Evolutionary conservation across 1,284 basidiomycete species (phyloP), one percentile per base, ranked within the genome.

Genomic region (Fistulinella cinereoalba): DNA sequence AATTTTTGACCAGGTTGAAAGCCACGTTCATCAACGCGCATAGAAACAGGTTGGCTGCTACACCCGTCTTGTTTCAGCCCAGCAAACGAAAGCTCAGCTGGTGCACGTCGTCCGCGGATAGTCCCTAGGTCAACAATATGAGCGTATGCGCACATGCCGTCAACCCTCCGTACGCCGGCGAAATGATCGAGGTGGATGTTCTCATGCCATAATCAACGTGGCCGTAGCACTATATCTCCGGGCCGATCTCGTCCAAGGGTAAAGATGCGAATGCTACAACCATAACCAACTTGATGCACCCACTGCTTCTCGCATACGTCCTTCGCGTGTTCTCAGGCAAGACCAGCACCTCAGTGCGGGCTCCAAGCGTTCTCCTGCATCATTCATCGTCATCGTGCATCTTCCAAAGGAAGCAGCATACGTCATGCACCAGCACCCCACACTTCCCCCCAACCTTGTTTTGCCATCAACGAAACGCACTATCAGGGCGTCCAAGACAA

Each of bases 381-480:
- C 47, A 48, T 49, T 41, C 49, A 43, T 51, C 39, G 48, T 16
- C 29, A 23, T n/a, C n/a, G 10, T 23, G 15, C 43, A 6, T 27
- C 31, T 15, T 41, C 31, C 23, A n/a, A 16, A 40, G 22, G 31
- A 13, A 36, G 25, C 34, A 41, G 52, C 54, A 47, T 22, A 50
- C 57, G 55, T 53, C 58, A 53, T 49, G 28, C 28, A n/a, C 41
- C 40, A 24, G 13, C 37, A 48, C 31, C 61, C 55, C 60, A 56
- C 19, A 32, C n/a, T 31, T 12, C 46, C 54, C 43, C 46, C 47
- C 39, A 43, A 34, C 43, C 47, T 53, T 49, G 38, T 50, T 15
- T 29, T 40, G 11, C 27, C 44, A 51, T 55, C 44, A 54, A 15
- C 8, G 25, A 47, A 50, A 57, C 16, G 18, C 47, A 41, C 13